Base-by-base conservation (phyloP, 345 rosid species). In the Nasturtium officinale region DNA sequence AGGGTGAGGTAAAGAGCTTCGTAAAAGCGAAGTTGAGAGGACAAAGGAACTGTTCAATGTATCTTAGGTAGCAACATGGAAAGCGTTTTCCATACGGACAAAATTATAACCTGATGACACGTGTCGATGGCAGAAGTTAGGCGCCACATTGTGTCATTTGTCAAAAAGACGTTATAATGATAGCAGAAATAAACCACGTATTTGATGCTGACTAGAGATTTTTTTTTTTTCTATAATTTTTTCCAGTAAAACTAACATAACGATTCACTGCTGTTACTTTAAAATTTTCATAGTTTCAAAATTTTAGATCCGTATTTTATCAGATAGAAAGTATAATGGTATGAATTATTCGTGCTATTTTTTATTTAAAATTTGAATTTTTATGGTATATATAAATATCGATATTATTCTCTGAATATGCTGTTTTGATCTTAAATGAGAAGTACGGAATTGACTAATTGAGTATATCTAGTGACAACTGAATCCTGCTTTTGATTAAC, bases 41-140 rank as follows among this genome's bases (percentile, higher is more conserved):
- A 74, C 73, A 28, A 29, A 29, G 38, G 18, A 75, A 75, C 78
- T 40, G 75, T 76, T 76, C 79, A 76, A 61, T 76, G 79, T 25
- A 75, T 68, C 69, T 45, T 75, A 7, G 62, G 56, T 75, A 28
- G 26, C 73, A 75, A 43, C 79, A 76, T 76, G 74, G 58, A 76
- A 75, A 61, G 70, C 69, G 4, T 76, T 69, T 69, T 62, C 21
- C 43, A 69, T 69, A 52, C 56, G 74, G 64, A 75, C 79, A 67
- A 15, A 75, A 70, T 43, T 53, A 13, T 48, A 33, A 61, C 64
- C 47, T 43, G 43, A 53, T 28, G 75, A 76, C 79, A 76, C 79
- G 78, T 74, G 61, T 74, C 54, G 42, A 7, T 75, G 58, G 74
- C 32, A 67, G 11, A 43, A 75, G 79, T 75, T 75, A 75, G 79